phyloP scores from a whole-genome alignment of 352 stramenopile species.

The Pythium myriotylum region DNA sequence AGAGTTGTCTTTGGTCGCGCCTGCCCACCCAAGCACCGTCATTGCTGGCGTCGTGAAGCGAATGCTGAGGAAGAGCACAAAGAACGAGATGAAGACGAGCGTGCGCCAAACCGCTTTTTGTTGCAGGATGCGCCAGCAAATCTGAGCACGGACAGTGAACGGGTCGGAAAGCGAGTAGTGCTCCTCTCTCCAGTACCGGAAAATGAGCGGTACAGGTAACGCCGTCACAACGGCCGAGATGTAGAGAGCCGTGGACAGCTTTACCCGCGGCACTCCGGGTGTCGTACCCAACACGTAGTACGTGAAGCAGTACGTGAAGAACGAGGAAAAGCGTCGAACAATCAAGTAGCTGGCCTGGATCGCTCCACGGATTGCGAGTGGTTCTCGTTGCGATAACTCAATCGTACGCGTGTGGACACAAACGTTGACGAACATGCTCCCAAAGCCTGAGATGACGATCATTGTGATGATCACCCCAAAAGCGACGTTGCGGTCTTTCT shows the following conservation, averaged over 20 bases:
- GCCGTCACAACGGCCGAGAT: slow-evolving; percentile 26
- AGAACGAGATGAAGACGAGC: slow-evolving; percentile 29
- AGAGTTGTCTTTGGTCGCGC: slow-evolving; percentile 40
- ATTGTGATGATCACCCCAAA: slow-evolving; percentile 30
- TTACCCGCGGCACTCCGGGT: slow-evolving; percentile 13
- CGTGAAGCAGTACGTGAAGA: no score
- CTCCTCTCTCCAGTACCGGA: slow-evolving; percentile 34
- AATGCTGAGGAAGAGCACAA: slow-evolving; percentile 35
- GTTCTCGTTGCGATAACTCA: slow-evolving; percentile 39
- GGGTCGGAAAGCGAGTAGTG: slow-evolving; percentile 29
- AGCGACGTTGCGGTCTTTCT: slow-evolving; percentile 9
- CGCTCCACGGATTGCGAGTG: slow-evolving; percentile 20
- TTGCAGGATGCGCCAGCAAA: slow-evolving; percentile 43
- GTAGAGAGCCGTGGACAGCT: slow-evolving; percentile 28
- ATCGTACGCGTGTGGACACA: slow-evolving; percentile 35
- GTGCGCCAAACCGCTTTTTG: slow-evolving; percentile 37
- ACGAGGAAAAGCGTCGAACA: slow-evolving; percentile 27
- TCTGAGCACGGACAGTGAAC: slow-evolving; percentile 30
- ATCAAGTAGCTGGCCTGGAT: slow-evolving; percentile 33
- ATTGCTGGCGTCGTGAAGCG: slow-evolving; percentile 42
- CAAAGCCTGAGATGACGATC: slow-evolving; percentile 25
- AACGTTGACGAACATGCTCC: slow-evolving; percentile 37
- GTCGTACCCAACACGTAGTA: slow-evolving; percentile 14
- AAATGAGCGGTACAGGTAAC: slow-evolving; percentile 27
- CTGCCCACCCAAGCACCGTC: slow-evolving; percentile 39